phyloP scores from a whole-genome alignment of 208 protist species.

The Crithidia bombi region DNA sequence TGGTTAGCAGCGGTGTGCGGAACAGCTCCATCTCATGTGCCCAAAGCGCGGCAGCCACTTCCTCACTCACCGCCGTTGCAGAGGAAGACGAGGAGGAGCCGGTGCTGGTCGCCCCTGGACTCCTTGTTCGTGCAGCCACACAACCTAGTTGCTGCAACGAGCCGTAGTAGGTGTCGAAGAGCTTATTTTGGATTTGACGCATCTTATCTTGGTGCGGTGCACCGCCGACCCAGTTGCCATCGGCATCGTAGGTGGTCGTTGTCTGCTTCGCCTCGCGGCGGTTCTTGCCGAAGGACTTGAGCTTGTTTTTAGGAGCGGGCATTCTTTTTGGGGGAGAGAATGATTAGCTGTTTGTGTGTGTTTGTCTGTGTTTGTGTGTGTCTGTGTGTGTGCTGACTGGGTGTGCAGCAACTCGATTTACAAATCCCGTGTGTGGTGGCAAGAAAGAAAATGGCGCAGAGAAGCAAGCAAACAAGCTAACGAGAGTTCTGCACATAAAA shows the following conservation, averaged over 20 bases:
- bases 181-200: conserved; percentile 47
- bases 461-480: no score
- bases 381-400: neutral
- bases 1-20: conserved; percentile 71
- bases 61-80: neutral
- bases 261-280: conserved; percentile 41
- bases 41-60: conserved; percentile 40
- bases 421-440: no score
- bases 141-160: conserved; percentile 67
- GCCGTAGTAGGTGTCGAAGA: conserved; percentile 76
- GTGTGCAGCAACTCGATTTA: neutral
- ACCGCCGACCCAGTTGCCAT: conserved; percentile 68
- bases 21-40: conserved; percentile 69
- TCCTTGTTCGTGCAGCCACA: conserved; percentile 28
- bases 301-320: conserved; percentile 53
- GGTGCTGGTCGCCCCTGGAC: conserved; percentile 5
- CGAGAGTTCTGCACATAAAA: no score
- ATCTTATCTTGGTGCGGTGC: conserved; percentile 64
- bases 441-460: no score
- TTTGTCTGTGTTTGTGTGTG: neutral
- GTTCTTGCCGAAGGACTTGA: conserved; percentile 78
- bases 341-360: conserved; percentile 1
- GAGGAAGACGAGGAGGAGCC: neutral
- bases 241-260: conserved; percentile 61
- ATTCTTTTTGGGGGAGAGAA: conserved; percentile 2